Evolutionary conservation across 1,284 basidiomycete genomes (phyloP), one percentile per base, ranked within the genome.

Genomic region (Trichosporon ovoides): DNA sequence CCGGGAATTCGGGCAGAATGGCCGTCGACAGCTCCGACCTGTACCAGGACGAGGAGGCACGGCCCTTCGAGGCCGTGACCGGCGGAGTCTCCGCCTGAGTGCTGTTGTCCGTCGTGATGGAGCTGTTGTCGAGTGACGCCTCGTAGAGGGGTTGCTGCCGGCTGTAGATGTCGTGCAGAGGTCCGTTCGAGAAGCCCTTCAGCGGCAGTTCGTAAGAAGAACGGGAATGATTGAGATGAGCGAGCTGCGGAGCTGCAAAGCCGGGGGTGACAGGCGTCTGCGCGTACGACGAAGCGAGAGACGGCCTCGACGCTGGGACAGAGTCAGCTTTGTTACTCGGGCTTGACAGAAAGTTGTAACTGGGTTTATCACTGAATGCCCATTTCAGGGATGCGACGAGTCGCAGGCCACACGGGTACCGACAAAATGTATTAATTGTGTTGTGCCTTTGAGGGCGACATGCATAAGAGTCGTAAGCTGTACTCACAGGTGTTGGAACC

Each of bases 1-100:
- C 61, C 1, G 71, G 71, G 62, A 69, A 71, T 1, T 57, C 43
- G 7, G 71, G 71, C 0, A 72, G 55, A 34, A 71, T 64, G 19
- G 68, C 62, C 22, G 31, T 56, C 16, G 59, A 60, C 22, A 58
- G 58, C 38, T 55, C 60, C 13, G 20, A 46, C 7, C 56, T 51
- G 7, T 48, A 22, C 61, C 61, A 63, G 0, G 51, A 37, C 18
- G 20, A 40, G 19, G 34, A 37, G 16, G 19, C 28, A 20, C 22
- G 53, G 20, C 37, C 19, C 38, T 34, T 35, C 22, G 43, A 16
- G 3, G 24, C 9, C 20, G 37, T 33, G 10, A 18, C 16, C 1
- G 51, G 51, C 16, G 51, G 35, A 13, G 35, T 22, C 51, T 52
- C 37, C 35, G 38, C 51, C 18, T 35, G 20, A 0, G 22, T 35